Evolutionary conservation across 2,329 filamentous ascomycete genomes (phyloP), one percentile per base, ranked within the genome.

Genomic region (Fusarium sambucinum): DNA sequence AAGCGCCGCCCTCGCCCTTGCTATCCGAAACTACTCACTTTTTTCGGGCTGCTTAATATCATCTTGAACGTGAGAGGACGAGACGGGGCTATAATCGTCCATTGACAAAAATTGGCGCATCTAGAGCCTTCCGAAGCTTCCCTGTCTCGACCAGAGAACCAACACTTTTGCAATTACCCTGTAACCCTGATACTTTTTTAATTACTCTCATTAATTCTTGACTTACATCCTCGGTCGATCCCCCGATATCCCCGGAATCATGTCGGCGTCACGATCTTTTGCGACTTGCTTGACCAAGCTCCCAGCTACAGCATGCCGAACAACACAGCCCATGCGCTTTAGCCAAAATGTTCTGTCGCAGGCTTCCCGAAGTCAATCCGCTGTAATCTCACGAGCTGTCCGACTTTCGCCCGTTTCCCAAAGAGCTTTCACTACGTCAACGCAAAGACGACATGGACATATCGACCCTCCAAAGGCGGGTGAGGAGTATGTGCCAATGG

Each of bases 401-500:
- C 66, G 61, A 19, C 50, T 68, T 47, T 63, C 60, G 46, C 65
- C 65, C 30, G 74, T 55, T n/a, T 70, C 57, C 30, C 70, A 59
- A 21, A 76, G 90, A 75, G 79, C 77, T 55, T 96, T 97, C 78
- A 91, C 91, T 41, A 87, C 86, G 13, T 90, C 90, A 6, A 76
- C 86, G 13, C 75, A 82, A 58, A 79, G 81, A 55, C 81, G 79
- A 50, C 96, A 99, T 79, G 93, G 92, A 46, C 93, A 98, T 78
- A 81, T 97, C 72, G 88, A 90, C 57, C 87, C 92, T 30, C 95
- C 96, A 3, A 95, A 94, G 80, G 87, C 93, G 0, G 96, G 96
- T 47, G 93, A 98, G 85, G 96, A 97, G 93, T 96, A 84, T 76
- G 90, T 81, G 23, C 25, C 27, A 56, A 62, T 6, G 17, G 29